Evolutionary conservation across 2,329 filamentous ascomycete genomes (phyloP).

Genomic region (Fusarium sp.): DNA sequence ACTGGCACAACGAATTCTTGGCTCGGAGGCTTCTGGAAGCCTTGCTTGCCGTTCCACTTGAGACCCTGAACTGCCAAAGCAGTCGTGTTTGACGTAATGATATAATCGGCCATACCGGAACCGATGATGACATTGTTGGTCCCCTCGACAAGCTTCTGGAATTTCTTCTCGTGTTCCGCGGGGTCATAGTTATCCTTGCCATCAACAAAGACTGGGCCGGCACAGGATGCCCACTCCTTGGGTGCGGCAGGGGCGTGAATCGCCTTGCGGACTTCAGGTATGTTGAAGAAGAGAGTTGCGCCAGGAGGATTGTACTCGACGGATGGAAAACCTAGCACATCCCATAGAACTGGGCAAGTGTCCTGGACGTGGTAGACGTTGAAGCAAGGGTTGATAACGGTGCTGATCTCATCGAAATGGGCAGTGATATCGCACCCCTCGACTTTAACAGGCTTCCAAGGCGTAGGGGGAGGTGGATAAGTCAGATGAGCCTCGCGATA

Average conservation of each 20-base stretch:
- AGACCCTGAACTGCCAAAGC: conserved; percentile 4
- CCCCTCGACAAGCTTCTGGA: conserved; percentile 17
- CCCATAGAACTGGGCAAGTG: conserved; percentile 18
- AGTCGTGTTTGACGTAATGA: conserved; percentile 28
- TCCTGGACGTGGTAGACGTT: conserved; percentile 24
- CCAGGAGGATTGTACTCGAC: conserved; percentile 16
- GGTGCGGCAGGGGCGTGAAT: conserved; percentile 7
- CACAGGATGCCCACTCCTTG: conserved; percentile 16
- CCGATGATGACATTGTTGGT: conserved; percentile 29
- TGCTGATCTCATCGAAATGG: conserved; percentile 17
- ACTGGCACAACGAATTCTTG: conserved; percentile 22
- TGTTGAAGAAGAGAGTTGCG: conserved; percentile 10
- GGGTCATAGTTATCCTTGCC: conserved; percentile 7
- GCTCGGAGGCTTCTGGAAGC: conserved; percentile 5
- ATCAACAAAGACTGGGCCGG: conserved; percentile 7
- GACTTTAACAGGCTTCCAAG: conserved; percentile 22
- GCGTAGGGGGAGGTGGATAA: conserved; percentile 3
- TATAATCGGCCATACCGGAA: conserved; percentile 21
- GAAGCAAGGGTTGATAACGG: conserved; percentile 23
- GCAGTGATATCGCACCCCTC: conserved; percentile 23
- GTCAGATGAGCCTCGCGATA: conserved; percentile 23
- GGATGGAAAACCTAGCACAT: background rate
- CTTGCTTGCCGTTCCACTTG: conserved; percentile 24
- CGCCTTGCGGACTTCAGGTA: conserved; percentile 12
- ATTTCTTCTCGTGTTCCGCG: conserved; percentile 19